phyloP scores from a whole-genome alignment of 495 filamentous ascomycete species.

The Penicillium nucicola region DNA sequence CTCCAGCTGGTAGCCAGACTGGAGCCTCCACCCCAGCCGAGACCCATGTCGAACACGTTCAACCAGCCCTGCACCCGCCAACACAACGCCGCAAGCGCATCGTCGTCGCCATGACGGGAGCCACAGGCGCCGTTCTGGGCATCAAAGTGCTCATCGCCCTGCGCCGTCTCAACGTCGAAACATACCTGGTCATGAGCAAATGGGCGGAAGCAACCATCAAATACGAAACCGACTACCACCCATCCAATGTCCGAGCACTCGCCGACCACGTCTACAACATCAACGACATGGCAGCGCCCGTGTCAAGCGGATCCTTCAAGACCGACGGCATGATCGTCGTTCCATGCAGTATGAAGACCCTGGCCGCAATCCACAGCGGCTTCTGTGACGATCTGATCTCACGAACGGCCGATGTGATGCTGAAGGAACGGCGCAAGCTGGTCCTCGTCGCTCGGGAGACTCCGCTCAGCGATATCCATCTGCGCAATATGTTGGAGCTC shows the following conservation, averaged over 20 bases:
- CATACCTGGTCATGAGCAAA: slow-evolving; percentile 40
- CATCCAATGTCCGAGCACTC: slow-evolving; percentile 29
- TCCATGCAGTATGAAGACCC: slow-evolving; percentile 42
- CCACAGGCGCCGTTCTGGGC: slow-evolving; percentile 36
- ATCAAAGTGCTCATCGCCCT: slow-evolving; percentile 36
- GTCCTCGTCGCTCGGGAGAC: slow-evolving; percentile 44
- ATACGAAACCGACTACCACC: slow-evolving; percentile 38
- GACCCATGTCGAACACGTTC: background rate
- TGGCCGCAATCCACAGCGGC: slow-evolving; percentile 25
- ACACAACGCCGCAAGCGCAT: slow-evolving; percentile 12
- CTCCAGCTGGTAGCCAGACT: slow-evolving; percentile 9
- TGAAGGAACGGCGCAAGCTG: slow-evolving; percentile 41
- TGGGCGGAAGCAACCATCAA: slow-evolving; percentile 42
- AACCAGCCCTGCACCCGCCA: background rate
- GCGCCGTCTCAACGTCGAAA: slow-evolving; percentile 36
- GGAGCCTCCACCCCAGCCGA: background rate
- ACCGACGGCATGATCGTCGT: slow-evolving; percentile 40
- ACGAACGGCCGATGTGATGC: slow-evolving; percentile 42
- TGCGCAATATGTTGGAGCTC: slow-evolving; percentile 43
- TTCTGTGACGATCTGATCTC: slow-evolving; percentile 44
- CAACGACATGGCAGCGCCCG: slow-evolving; percentile 33
- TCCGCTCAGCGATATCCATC: slow-evolving; percentile 43
- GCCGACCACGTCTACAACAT: slow-evolving; percentile 36
- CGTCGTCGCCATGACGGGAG: slow-evolving; percentile 41
- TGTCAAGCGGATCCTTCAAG: slow-evolving; percentile 35